Base-by-base conservation (phyloP, 2,329 filamentous ascomycete species). In the Diaporthe sp. region DNA sequence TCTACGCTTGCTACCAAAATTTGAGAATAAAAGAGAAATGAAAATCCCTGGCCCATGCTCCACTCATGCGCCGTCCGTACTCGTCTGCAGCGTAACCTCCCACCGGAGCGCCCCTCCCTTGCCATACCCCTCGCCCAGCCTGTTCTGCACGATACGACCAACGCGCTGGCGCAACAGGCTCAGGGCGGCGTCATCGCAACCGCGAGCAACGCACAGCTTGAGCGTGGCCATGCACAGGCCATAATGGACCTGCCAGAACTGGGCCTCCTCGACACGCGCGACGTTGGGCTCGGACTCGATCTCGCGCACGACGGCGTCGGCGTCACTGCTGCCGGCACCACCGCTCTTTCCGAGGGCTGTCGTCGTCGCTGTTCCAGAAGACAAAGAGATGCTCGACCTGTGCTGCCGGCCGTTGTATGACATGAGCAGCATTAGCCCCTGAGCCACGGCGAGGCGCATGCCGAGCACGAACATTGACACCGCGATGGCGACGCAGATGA, bases 221-320 rank as follows among this genome's bases (percentile, higher is more conserved):
- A 99, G 83, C 81, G 97, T 98, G 12, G 97, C 97, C 93, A 98
- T 97, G 81, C 95, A 97, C 54, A 98, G 87, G 2, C 96, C 96
- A 82, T 98, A 98, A 84, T 99, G 97, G 19, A 98, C 97, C 86
- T 99, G 97, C 97, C 97, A 99, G 83, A 99, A 98, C 81, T 95
- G 92, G 2, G 96, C 96, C 80, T 98, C 96, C 74, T 98, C 95
- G 61, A 99, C 92, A 1, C 89, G 89, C 58, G 90, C 89, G 35
- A 98, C 92, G 72, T 90, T 89, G 2, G 94, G 91, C 79, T 98
- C 95, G 1, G 92, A 89, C 82, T 95, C 93, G 69, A 99, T 96
- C 82, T 97, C 95, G 73, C 91, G 90, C 79, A 98, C 88, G n/a
- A 98, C 92, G 30, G 93, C 92, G 4, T 91, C 88, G 5, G 90